A percentile compares a stretch with the other conserved stretches of the same genome.
These are phyloP conservation scores for Aschersonia sp. DNA, from an alignment of 2,329 filamentous ascomycete species.

Conservation along the genomic window DNA sequence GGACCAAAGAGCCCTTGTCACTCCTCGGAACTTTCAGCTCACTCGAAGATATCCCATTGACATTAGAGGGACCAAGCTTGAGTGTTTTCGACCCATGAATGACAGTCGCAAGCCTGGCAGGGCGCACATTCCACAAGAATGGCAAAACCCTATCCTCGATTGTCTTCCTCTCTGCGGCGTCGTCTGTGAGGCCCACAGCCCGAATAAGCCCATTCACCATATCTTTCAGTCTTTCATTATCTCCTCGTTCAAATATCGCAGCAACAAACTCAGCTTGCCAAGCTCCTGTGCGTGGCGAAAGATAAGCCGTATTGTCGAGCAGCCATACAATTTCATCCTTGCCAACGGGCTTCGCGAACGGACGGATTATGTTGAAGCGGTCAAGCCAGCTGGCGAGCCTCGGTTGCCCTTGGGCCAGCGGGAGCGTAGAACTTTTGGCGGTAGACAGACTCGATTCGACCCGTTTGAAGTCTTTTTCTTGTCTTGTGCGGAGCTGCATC, in stretches of 20 bases:
- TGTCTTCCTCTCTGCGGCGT: slow-evolving; percentile 41
- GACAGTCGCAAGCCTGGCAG: slow-evolving; percentile 53
- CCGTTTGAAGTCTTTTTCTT: slow-evolving; percentile 32
- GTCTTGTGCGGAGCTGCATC: slow-evolving; percentile 36
- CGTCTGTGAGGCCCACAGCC: slow-evolving; percentile 49
- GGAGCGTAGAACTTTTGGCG: slow-evolving; percentile 14
- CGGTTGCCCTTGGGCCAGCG: slow-evolving; percentile 1
- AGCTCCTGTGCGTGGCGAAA: slow-evolving; percentile 25
- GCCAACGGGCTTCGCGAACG: slow-evolving; percentile 37
- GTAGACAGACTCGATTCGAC: slow-evolving; percentile 32
- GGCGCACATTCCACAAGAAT: slow-evolving; percentile 64
- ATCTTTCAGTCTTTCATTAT: slow-evolving; percentile 51
- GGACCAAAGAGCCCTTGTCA: slow-evolving; percentile 28
- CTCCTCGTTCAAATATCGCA: slow-evolving; percentile 64
- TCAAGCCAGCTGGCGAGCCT: slow-evolving; percentile 34
- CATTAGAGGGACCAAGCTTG: slow-evolving; percentile 53
- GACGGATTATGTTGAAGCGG: slow-evolving; percentile 35
- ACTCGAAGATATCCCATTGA: slow-evolving; percentile 59
- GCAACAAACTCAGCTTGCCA: slow-evolving; percentile 80
- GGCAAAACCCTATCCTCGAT: slow-evolving; percentile 59
- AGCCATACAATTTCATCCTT: slow-evolving; percentile 69
- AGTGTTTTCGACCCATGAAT: slow-evolving; percentile 35
- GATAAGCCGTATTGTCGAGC: slow-evolving; percentile 77
- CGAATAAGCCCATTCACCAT: slow-evolving; percentile 58
- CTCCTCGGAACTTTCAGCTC: slow-evolving; percentile 34